Percentiles rank a stretch among this genome's conserved stretches.
Evolutionary conservation across 352 stramenopile genomes (phyloP).

Genomic region (Pythium folliculosum): DNA sequence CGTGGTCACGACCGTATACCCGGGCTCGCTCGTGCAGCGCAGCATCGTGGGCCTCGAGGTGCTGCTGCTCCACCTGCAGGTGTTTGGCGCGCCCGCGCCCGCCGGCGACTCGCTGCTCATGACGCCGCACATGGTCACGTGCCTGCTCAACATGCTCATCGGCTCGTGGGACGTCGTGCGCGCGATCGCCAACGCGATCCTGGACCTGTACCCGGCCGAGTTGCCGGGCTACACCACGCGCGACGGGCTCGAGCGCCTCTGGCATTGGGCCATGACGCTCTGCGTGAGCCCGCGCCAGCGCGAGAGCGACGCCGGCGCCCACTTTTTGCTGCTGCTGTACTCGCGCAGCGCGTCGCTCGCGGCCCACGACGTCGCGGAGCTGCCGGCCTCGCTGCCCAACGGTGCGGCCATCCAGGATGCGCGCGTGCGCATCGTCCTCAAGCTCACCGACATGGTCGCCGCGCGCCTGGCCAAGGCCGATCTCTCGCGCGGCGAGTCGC

Average conservation of each 20-base stretch:
- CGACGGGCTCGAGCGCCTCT: constrained; percentile 42
- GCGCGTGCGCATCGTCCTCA: constrained; percentile 54
- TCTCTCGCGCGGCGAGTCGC: constrained; percentile 47
- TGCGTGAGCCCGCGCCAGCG: constrained; percentile 74
- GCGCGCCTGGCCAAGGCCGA: constrained; percentile 40
- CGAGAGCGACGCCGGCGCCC: constrained; percentile 83
- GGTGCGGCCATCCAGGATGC: constrained; percentile 13
- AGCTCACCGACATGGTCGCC: constrained; percentile 55
- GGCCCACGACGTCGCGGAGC: constrained; percentile 32
- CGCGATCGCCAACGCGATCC: constrained; percentile 59
- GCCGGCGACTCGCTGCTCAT: constrained; percentile 37
- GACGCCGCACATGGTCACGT: constrained; percentile 66
- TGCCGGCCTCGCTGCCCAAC: constrained; percentile 1
- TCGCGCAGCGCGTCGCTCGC: constrained; percentile 56
- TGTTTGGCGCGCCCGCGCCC: constrained; percentile 53
- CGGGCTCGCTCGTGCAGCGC: constrained; percentile 64
- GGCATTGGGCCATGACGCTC: constrained; percentile 73
- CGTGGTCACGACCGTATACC: constrained; percentile 61
- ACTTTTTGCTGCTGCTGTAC: constrained; percentile 85
- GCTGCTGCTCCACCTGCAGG: constrained; percentile 65
- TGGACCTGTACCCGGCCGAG: constrained; percentile 68
- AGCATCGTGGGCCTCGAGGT: constrained; percentile 75
- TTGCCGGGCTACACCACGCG: constrained; percentile 59
- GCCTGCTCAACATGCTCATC: constrained; percentile 76
- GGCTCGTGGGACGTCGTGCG: constrained; percentile 82